Base-by-base conservation (phyloP, 2,329 filamentous ascomycete genomes). In the Cryphonectria nitschkei region DNA sequence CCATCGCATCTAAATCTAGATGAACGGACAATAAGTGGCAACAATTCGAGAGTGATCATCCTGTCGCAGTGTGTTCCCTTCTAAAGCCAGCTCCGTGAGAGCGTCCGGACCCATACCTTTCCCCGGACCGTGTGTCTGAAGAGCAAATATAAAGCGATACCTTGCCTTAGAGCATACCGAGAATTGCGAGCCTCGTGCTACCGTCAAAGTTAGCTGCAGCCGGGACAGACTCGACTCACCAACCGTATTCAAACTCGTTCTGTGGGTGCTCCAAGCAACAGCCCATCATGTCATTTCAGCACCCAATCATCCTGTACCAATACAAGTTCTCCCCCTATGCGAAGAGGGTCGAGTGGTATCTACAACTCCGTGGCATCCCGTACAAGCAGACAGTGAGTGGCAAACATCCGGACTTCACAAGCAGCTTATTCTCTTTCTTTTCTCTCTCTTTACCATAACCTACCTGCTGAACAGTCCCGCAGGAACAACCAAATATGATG, bases 241-340 rank as follows among this genome's bases (percentile, higher is more conserved):
- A 13, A 32, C 26, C 14, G 26, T 8, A 32, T 14, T 19, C 26
- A 14, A 8, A 4, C 54, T 58, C 14, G 5, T 19, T 22, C 29
- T 32, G 54, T 58, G 32, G 54, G 5, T 22, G 26, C 2, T n/a
- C 22, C 22, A 14, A n/a, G 5, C n/a, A n/a, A 5, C 14, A 16
- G 39, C 22, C 39, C 46, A 67, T 14, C n/a, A 73, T 73, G 71
- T 67, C 71, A 8, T 41, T 69, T 34, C 65, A 72, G 34, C 39
- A 50, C 52, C 68, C 79, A n/a, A 85, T 91, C 29, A 82, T 92
- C 9, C 76, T 93, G 1, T 93, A 90, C 78, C 89, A 92, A 79
- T 93, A 93, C 77, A 77, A 83, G 0, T 85, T 83, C 76, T 93
- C 90, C 14, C 90, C 90, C 0, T 93, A 88, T 76, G 90, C 89